phyloP scores from a whole-genome alignment of 371 early-diverging fungal species.

The Apophysomyces ossiformis region DNA sequence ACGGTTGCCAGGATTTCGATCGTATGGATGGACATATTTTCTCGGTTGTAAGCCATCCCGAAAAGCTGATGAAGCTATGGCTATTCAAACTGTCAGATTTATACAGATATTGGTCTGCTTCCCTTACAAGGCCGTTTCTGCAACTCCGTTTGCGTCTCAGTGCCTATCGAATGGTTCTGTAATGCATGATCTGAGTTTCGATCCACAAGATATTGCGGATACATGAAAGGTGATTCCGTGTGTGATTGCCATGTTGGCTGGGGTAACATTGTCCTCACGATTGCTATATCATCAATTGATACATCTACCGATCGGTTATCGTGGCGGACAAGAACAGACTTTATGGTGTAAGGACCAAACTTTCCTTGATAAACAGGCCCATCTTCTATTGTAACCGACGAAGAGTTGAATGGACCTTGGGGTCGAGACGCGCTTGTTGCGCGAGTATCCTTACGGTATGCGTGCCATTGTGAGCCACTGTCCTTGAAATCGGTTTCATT shows the following conservation, averaged over 20 bases:
- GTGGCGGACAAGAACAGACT: background rate
- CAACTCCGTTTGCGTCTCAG: background rate
- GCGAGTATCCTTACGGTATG: background rate
- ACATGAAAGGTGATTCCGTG: constrained; percentile 18
- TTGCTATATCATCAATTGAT: background rate
- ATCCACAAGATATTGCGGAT: constrained; percentile 1
- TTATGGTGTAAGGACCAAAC: background rate
- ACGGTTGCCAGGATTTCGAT: constrained; percentile 22
- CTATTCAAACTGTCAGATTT: background rate
- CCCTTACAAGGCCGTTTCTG: background rate
- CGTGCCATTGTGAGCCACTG: background rate
- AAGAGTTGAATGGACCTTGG: background rate
- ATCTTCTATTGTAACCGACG: background rate
- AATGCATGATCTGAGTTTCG: background rate
- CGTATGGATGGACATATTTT: constrained; percentile 40
- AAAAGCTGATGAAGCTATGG: background rate
- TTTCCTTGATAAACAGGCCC: background rate
- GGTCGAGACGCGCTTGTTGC: background rate
- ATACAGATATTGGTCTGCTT: background rate
- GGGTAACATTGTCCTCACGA: background rate
- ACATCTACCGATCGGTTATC: background rate
- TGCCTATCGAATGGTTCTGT: background rate
- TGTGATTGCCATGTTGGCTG: background rate
- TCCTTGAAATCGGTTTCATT: background rate
- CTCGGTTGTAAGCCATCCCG: background rate